Evolutionary conservation across 2,329 filamentous ascomycete genomes (phyloP), one percentile per base, ranked within the genome.

Genomic region (Talaromyces pinophilus): DNA sequence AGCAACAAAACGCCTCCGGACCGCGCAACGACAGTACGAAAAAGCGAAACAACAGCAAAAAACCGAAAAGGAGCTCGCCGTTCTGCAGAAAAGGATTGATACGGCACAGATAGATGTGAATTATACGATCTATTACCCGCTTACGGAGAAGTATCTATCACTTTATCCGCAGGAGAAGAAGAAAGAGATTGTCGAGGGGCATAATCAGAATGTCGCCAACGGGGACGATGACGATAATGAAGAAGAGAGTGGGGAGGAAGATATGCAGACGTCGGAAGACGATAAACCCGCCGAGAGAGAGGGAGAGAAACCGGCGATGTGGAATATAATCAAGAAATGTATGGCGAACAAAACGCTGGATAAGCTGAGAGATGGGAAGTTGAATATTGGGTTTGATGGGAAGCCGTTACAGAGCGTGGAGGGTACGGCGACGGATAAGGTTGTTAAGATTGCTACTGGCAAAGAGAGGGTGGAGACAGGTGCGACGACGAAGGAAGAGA

Each of bases 101-200:
- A 75, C 75, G 35, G 82, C 83, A 7, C 82, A 85, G 63, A 82
- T 88, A 25, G 87, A 88, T 72, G 74, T 88, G 69, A 87, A 87
- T 72, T 90, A 90, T 73, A 84, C 87, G 7, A 81, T 86, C 46
- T 88, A 87, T 73, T 87, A 84, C 69, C 87, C 87, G 15, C 80
- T 89, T 25, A 82, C 83, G 64, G 81, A 85, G 72, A 84, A 86
- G 67, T 90, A 90, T 75, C 80, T 85, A 13, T 83, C 85, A 22
- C 75, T 89, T 2, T 89, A 84, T 69, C 79, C 81, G 7, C 76
- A 75, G 64, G 71, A 75, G 64, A 69, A 79, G 69, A 63, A 69
- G 46, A 67, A 71, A 7, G 70, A 74, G 35, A 71, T 76, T 13
- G 25, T 28, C 11, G 17, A 59, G 7, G 59, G 46, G 5, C 35